phyloP scores from a whole-genome alignment of 306 rosid species.

The Inga oerstediana region DNA sequence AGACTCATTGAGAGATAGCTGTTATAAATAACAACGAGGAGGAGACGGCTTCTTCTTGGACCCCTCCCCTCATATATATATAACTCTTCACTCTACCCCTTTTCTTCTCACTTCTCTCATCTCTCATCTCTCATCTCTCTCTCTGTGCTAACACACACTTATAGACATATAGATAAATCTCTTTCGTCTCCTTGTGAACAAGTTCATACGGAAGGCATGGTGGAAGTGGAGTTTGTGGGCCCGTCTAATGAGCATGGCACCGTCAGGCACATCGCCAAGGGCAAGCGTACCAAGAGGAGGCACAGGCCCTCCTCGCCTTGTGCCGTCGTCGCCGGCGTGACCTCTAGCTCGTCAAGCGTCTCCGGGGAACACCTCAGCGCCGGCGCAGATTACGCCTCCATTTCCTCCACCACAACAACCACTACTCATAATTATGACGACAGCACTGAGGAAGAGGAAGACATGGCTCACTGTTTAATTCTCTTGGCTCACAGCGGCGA shows the following conservation, averaged over 20 bases:
- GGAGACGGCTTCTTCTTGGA: constrained; percentile 2
- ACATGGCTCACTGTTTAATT: constrained; percentile 94
- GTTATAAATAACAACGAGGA: not conserved
- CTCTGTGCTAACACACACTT: not conserved
- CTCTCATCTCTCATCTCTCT: constrained; percentile 21
- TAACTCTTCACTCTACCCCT: not conserved
- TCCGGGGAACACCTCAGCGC: constrained; percentile 3
- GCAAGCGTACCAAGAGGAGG: constrained; percentile 77
- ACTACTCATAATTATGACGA: constrained; percentile 31
- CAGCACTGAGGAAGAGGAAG: constrained; percentile 76
- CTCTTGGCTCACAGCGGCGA: constrained; percentile 65
- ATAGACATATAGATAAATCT: not conserved
- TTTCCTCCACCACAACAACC: constrained; percentile 53
- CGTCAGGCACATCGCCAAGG: constrained; percentile 39
- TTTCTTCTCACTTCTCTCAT: constrained; percentile 13
- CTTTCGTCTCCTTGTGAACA: not conserved
- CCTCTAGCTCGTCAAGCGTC: constrained; percentile 67
- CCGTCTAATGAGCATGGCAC: constrained; percentile 30
- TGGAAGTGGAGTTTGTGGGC: constrained; percentile 40
- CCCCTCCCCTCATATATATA: not conserved
- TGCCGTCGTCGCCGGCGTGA: constrained; percentile 2
- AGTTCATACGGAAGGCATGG: constrained; percentile 46
- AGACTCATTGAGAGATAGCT: constrained; percentile 21
- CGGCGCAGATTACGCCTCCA: constrained; percentile 43
- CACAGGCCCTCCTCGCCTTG: constrained; percentile 47